Evolutionary conservation across 1,139 yeast genomes (phyloP), one percentile per base, ranked within the genome.

Genomic region (Taphrina deformans): DNA sequence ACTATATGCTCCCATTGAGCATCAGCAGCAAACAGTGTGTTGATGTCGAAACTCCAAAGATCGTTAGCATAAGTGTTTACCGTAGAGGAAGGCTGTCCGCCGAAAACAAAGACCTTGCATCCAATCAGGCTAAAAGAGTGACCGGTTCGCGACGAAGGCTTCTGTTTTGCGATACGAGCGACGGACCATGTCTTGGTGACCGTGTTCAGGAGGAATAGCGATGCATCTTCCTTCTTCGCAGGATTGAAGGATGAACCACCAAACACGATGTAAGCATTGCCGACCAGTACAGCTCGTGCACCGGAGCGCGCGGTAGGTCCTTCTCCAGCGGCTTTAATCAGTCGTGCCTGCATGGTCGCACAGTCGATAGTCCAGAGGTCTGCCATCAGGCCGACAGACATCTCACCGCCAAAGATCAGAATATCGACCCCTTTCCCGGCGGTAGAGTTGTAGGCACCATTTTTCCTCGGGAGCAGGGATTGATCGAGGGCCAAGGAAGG

Each of bases 251-350:
- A 46, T 4, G 52, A 46, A 7, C 60, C 60, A 21, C 60, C 60
- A 44, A 55, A 55, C 29, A 55, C 60, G 33, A 55, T 55, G 60
- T 40, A 24, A 6, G 60, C 60, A 31, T 29, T 26, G 5, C 51
- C 60, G 14, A 41, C 60, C 26, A 31, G 46, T 7, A 55, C 14
- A 5, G 60, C 60, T 16, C 60, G 51, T 7, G 51, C 24, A 16
- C 33, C 50, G n/a, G 51, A 12, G 14, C 51, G 60, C 12, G 51
- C 24, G 9, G 21, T 27, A 5, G 60, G 60, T 7, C 9, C 46
- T 9, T 41, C 60, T 10, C 60, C 60, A 21, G 16, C 26, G 16
- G 41, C 14, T 29, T 41, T 23, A 5, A 55, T n/a, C 7, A 18
- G 12, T 12, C 29, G 38, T 3, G 46, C 16, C 41, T 41, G 31